Evolutionary conservation across 2,329 filamentous ascomycete species (phyloP).

Genomic region (Cladosporium sphaerospermum): DNA sequence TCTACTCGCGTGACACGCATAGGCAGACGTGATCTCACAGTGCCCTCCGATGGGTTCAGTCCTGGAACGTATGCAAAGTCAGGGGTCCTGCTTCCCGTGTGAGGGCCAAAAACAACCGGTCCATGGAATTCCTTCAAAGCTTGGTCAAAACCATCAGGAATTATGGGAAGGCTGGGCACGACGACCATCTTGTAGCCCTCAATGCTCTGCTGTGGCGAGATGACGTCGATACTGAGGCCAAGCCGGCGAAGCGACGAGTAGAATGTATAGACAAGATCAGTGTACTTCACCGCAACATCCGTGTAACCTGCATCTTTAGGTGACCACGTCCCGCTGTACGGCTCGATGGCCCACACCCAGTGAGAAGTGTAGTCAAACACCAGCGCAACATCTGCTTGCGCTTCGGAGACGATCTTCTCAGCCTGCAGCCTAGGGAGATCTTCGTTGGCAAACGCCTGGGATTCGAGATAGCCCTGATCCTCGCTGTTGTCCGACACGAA

Average conservation of each 20-base stretch:
- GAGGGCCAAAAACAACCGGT: conserved; percentile 17
- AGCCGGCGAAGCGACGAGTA: conserved; percentile 20
- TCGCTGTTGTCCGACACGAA: conserved; percentile 17
- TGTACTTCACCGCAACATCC: conserved; percentile 14
- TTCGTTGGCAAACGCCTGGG: conserved; percentile 15
- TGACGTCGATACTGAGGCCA: conserved; percentile 19
- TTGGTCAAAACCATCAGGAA: conserved; percentile 15
- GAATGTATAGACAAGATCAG: conserved; percentile 18
- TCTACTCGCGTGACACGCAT: conserved; percentile 19
- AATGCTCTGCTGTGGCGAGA: conserved; percentile 17
- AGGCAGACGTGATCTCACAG: conserved; percentile 13
- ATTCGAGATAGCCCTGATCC: conserved; percentile 18
- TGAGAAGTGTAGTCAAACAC: conserved; percentile 19
- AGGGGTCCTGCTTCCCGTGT: conserved; percentile 16
- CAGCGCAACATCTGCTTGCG: conserved; percentile 17
- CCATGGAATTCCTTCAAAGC: conserved; percentile 15
- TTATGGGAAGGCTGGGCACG: conserved; percentile 20
- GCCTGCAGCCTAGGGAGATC: conserved; percentile 14
- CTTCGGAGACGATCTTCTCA: not conserved
- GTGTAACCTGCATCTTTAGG: conserved; percentile 18
- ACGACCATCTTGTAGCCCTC: conserved; percentile 19
- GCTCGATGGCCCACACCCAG: conserved; percentile 22
- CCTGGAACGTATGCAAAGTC: conserved; percentile 19
- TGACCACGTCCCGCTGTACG: conserved; percentile 19
- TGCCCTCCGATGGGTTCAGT: conserved; percentile 16